Base-by-base conservation (phyloP, 192 early-diverging fungal species). In the Dispira simplex region DNA sequence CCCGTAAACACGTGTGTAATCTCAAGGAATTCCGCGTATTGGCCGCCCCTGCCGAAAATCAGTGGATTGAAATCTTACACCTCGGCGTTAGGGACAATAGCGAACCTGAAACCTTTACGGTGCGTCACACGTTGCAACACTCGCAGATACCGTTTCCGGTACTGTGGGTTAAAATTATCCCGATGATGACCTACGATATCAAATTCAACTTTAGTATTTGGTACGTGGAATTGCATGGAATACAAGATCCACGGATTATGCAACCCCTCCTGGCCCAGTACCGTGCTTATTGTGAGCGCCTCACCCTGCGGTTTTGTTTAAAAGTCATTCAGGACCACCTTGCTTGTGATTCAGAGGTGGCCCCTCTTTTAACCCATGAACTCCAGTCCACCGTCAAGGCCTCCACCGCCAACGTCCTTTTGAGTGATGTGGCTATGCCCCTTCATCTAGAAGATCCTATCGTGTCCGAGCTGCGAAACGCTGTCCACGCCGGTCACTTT, bases 131-230 rank as follows among this genome's bases (percentile, higher is more conserved):
- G 58, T 73, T 81, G 2, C 81, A 82, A 48, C 79, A 81, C 44
- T 16, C 44, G 21, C 4, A 63, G 16, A 69, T 87, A 81, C 69
- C 83, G 26, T 88, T 98, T 53, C 93, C 95, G 12, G 86, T 89
- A 62, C 89, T 85, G 65, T 97, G 89, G 65, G 85, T 98, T 65
- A 93, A 92, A 80, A 94, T 98, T 59, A 85, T 88, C 21, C 95
- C 95, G 32, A 70, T 94, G 46, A 73, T 89, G 63, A 88, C 95
- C 0, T 90, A 89, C 79, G 91, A 89, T 23, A 80, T 89, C 57
- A 94, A 95, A 64, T 97, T 95, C 71, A 94, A 91, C 74, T 97
- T 93, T 73, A 88, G 84, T 62, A 87, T 98, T 21, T 98, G 95
- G 95, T 89, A 87, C 71, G 79, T 97, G 10, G 91, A 95, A 76